phyloP scores from a whole-genome alignment of 257 asterid genomes.

The Nicotiana paniculata region DNA sequence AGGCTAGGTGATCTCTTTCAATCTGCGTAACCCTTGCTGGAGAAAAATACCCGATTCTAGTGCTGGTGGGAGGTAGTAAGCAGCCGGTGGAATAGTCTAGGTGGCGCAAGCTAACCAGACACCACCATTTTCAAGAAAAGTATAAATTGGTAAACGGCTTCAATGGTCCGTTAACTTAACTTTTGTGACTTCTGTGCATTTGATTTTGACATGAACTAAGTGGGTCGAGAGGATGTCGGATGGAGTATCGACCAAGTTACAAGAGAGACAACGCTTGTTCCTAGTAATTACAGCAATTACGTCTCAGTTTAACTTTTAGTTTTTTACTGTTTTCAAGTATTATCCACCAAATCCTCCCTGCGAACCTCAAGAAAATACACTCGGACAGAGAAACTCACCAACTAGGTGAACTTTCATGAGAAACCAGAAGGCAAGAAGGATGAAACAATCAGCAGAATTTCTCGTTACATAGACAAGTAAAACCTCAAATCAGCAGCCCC shows the following conservation, averaged over 20 bases:
- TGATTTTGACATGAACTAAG: not conserved
- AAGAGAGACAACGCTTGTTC: not conserved
- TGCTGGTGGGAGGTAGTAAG: not conserved
- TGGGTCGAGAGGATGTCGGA: conserved; percentile 1
- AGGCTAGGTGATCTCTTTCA: not conserved
- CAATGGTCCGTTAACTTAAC: not conserved
- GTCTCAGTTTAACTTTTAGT: not conserved
- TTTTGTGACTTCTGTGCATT: not conserved
- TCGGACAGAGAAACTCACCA: not conserved
- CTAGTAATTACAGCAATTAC: not conserved
- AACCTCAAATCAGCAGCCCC: not conserved
- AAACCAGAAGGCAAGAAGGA: not conserved
- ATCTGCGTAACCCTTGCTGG: not conserved
- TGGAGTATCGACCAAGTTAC: not conserved
- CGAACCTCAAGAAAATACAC: not conserved
- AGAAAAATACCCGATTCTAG: not conserved
- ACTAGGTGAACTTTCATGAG: conserved; percentile 3
- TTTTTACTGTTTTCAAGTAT: not conserved
- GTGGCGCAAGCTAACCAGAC: not conserved
- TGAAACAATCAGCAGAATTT: not conserved
- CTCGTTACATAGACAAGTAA: not conserved
- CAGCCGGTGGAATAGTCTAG: not conserved
- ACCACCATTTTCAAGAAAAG: not conserved
- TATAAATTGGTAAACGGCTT: not conserved
- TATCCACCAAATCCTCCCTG: not conserved